Percentiles rank a stretch among this genome's conserved stretches.
Evolutionary conservation across 192 early-diverging fungal species (phyloP).

Genomic region (Jimgerdemannia flammicorona): DNA sequence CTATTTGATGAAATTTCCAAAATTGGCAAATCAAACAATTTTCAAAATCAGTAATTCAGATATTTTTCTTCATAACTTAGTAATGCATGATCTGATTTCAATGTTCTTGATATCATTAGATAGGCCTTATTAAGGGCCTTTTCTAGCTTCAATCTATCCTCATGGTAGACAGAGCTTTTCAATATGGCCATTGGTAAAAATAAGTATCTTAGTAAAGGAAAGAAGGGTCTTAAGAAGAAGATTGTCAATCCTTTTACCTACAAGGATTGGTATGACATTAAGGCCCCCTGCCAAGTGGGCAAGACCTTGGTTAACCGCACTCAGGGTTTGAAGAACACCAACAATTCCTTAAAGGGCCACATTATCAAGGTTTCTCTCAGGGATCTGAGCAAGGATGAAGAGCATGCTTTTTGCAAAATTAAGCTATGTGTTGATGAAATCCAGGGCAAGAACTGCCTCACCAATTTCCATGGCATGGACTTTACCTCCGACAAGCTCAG

Average conservation of each 20-base stretch:
- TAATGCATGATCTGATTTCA: too few relatives aligned
- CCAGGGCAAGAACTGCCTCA: conserved; percentile 97
- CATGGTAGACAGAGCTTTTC: too few relatives aligned
- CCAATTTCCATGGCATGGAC: conserved; percentile 99
- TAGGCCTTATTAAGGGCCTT: too few relatives aligned
- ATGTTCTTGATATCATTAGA: too few relatives aligned
- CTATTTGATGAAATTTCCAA: too few relatives aligned
- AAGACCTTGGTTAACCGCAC: conserved; percentile 99
- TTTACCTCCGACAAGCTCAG: conserved; percentile 99
- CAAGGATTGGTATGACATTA: conserved; percentile 99
- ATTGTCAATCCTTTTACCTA: conserved; percentile 98
- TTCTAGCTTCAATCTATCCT: too few relatives aligned
- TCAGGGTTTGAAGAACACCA: conserved; percentile 96
- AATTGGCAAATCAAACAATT: too few relatives aligned
- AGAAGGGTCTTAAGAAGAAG: conserved; percentile 90
- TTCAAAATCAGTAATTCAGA: too few relatives aligned
- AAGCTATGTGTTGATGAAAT: conserved; percentile 96
- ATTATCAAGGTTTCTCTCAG: conserved; percentile 95
- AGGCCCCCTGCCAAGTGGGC: conserved; percentile 95
- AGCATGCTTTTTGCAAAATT: conserved; percentile 96
- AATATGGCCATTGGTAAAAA: conserved; percentile 65
- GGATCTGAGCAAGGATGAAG: conserved; percentile 90
- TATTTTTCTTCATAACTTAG: too few relatives aligned
- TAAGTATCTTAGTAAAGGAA: conserved; percentile 78
- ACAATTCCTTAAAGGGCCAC: conserved; percentile 94